phyloP scores from a whole-genome alignment of 208 protist species.

The Leishmania braziliensis region DNA sequence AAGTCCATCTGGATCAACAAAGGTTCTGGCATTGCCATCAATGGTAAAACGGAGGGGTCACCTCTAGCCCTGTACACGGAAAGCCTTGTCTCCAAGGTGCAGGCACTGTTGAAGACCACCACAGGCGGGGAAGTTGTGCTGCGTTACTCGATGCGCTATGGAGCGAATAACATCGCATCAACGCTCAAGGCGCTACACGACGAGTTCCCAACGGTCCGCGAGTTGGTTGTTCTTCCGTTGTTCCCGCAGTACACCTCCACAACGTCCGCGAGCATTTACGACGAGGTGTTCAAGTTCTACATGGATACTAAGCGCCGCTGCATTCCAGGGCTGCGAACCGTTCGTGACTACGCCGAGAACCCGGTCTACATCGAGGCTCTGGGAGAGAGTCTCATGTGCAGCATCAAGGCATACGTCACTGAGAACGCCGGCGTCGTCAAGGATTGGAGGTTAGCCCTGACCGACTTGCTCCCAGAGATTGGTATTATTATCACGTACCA shows the following conservation, averaged over 20 bases:
- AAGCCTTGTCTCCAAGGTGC: constrained; percentile 9
- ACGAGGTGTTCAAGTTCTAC: constrained; percentile 45
- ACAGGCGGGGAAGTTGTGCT: constrained; percentile 19
- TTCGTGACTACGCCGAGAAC: constrained; percentile 49
- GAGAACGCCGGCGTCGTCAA: background rate
- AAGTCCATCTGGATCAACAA: constrained; percentile 37
- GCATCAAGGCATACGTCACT: constrained; percentile 18
- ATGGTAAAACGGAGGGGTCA: constrained; percentile 19
- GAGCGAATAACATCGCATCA: constrained; percentile 24
- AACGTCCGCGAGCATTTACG: constrained; percentile 40
- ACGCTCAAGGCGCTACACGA: constrained; percentile 16
- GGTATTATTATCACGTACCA: constrained; percentile 54
- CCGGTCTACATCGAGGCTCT: constrained; percentile 46
- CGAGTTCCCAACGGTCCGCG: constrained; percentile 13
- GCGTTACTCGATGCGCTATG: constrained; percentile 39
- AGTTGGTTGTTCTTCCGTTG: constrained; percentile 50
- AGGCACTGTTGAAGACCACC: background rate
- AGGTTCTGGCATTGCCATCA: constrained; percentile 11
- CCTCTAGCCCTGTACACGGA: constrained; percentile 18
- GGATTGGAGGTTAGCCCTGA: constrained; percentile 10
- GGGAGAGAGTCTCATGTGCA: constrained; percentile 11
- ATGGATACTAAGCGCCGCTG: constrained; percentile 21
- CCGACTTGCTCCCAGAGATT: constrained; percentile 4
- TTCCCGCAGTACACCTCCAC: constrained; percentile 71
- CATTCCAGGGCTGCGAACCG: constrained; percentile 40